These are phyloP conservation scores for Amanita phalloides DNA, from an alignment of 768 basidiomycete genomes.

Conservation along the genomic window DNA sequence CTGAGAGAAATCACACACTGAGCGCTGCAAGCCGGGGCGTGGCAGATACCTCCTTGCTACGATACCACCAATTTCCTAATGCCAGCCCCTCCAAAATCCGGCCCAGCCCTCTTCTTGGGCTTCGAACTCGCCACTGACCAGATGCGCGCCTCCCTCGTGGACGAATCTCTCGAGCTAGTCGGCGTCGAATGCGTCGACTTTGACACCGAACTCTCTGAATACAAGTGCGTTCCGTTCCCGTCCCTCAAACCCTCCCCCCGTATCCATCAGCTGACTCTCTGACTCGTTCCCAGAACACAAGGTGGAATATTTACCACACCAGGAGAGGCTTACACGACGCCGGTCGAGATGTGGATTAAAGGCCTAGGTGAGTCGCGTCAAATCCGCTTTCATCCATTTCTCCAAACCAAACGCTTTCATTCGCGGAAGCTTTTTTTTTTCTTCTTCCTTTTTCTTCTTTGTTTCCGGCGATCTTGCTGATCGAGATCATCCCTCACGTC, in stretches of 20 bases:
- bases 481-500: slow-evolving; percentile 23
- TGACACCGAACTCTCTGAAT: slow-evolving; percentile 69
- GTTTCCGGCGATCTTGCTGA: slow-evolving; percentile 16
- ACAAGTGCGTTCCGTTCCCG: slow-evolving; percentile 48
- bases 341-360: slow-evolving; percentile 88
- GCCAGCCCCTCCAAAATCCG: slow-evolving; percentile 33
- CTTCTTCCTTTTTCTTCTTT: slow-evolving; percentile 13
- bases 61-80: slow-evolving; percentile 14
- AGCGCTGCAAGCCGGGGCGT: background rate
- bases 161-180: slow-evolving; percentile 72
- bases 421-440: slow-evolving; percentile 45
- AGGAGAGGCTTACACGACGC: slow-evolving; percentile 80
- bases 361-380: slow-evolving; percentile 53
- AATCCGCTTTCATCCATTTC: background rate
- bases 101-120: slow-evolving; percentile 62
- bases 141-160: slow-evolving; percentile 73
- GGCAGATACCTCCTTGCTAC: background rate
- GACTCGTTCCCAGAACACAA: slow-evolving; percentile 46
- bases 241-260: background rate
- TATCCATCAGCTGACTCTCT: slow-evolving; percentile 4
- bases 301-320: slow-evolving; percentile 82
- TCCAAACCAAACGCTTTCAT: slow-evolving; percentile 11
- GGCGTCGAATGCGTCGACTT: slow-evolving; percentile 80
- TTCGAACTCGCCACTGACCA: slow-evolving; percentile 82
- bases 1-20: slow-evolving; percentile 1